A percentile compares a stretch with the other conserved stretches of the same genome.
phyloP scores from a whole-genome alignment of 163 green algal genomes.

The Scenedesmus sp. region DNA sequence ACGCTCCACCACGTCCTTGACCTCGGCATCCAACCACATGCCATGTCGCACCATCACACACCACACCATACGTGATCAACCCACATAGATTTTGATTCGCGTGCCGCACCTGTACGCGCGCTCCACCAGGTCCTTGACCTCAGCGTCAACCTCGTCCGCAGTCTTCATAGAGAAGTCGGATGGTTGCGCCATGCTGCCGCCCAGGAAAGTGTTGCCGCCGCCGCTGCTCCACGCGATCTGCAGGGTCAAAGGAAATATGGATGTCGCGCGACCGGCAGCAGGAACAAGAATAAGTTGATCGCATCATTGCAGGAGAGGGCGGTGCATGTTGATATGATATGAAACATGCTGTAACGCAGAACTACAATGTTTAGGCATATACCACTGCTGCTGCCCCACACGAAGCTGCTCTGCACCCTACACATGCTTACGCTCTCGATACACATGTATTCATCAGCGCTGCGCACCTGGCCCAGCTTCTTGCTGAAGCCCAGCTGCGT shows the following conservation, averaged over 20 bases:
- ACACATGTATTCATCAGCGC: too few relatives aligned
- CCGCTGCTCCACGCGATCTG: conserved; percentile 81
- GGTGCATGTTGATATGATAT: too few relatives aligned
- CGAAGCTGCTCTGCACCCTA: too few relatives aligned
- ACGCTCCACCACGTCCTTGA: too few relatives aligned
- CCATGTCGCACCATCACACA: not conserved
- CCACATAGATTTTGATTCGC: not conserved
- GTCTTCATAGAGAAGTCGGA: conserved; percentile 86
- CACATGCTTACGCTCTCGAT: too few relatives aligned
- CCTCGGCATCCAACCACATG: too few relatives aligned
- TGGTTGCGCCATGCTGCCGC: conserved; percentile 85
- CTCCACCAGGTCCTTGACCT: conserved; percentile 96
- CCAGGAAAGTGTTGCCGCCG: conserved; percentile 91
- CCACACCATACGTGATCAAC: not conserved
- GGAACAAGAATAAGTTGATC: too few relatives aligned
- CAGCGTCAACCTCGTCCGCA: conserved; percentile 93
- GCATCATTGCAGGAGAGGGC: too few relatives aligned
- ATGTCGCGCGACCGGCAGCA: too few relatives aligned
- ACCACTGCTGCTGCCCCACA: too few relatives aligned
- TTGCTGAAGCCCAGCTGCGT: conserved; percentile 96
- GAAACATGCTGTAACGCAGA: too few relatives aligned
- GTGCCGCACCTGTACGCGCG: conserved; percentile 85
- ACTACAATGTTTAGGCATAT: too few relatives aligned
- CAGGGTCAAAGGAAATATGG: not conserved
- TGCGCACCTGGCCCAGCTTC: conserved; percentile 89